A percentile compares a stretch with the other conserved stretches of the same genome.
Conservation (phyloP, 768 basidiomycete genomes). For the Naganishia randhawae region DNA sequence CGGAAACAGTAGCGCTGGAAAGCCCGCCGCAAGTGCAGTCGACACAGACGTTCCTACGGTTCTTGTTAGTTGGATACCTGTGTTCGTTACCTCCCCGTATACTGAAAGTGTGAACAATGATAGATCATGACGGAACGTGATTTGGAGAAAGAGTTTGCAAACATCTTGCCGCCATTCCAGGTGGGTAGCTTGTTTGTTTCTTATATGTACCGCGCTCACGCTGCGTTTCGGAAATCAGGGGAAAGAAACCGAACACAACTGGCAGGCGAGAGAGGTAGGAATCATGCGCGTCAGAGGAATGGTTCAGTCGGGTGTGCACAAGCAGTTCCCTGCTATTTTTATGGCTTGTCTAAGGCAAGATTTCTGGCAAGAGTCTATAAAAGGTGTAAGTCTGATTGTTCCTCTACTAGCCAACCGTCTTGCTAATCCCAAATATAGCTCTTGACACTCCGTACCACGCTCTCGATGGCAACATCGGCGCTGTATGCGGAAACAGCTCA, state of each 20-base stretch:
- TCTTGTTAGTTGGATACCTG: slow-evolving; percentile 34
- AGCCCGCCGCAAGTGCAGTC: neutral
- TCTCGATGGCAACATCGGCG: slow-evolving; percentile 70
- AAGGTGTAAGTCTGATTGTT: slow-evolving; percentile 61
- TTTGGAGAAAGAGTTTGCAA: slow-evolving; percentile 75
- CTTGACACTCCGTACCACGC: slow-evolving; percentile 82
- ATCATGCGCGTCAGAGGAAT: slow-evolving; percentile 78
- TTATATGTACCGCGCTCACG: neutral
- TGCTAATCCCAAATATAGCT: slow-evolving; percentile 57
- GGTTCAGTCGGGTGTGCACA: slow-evolving; percentile 78
- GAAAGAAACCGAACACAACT: slow-evolving; percentile 96
- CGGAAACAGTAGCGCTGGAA: slow-evolving; percentile 3
- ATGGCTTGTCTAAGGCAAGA: slow-evolving; percentile 68
- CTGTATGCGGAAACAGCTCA: slow-evolving; percentile 71
- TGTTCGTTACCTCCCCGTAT: too few relatives aligned
- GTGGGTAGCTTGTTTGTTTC: slow-evolving; percentile 52
- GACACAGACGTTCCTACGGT: slow-evolving; percentile 32
- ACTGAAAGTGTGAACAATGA: neutral
- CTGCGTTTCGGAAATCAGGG: slow-evolving; percentile 57
- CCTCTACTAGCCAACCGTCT: neutral
- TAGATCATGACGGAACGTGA: slow-evolving; percentile 76
- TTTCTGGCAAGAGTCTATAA: slow-evolving; percentile 76
- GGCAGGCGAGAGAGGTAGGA: slow-evolving; percentile 74
- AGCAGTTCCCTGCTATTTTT: slow-evolving; percentile 70
- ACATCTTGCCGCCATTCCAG: slow-evolving; percentile 76